phyloP scores from a whole-genome alignment of 2,329 filamentous ascomycete genomes.

The Aspergillus fischeri region DNA sequence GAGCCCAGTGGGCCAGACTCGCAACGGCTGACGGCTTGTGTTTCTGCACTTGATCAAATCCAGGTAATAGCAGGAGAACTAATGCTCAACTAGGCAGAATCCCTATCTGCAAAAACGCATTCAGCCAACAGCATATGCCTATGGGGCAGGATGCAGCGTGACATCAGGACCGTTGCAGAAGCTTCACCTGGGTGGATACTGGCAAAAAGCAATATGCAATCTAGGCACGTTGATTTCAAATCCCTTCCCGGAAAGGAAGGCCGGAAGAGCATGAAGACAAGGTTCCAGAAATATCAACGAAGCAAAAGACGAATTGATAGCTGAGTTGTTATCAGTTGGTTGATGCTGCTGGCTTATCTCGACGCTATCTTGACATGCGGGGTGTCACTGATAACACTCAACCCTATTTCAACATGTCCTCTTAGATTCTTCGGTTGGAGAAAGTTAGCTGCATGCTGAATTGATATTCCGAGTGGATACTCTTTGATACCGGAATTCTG shows the following conservation, averaged over 20 bases:
- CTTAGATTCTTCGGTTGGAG: too few relatives aligned
- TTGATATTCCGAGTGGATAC: background rate
- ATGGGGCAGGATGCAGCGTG: background rate
- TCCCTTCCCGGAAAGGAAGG: slow-evolving; percentile 18
- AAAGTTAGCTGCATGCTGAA: background rate
- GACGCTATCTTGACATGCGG: background rate
- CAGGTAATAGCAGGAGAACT: background rate
- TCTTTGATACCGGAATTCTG: background rate
- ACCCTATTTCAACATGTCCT: background rate
- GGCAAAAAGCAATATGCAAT: background rate
- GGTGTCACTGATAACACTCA: background rate
- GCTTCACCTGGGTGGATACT: background rate
- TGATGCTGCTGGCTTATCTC: background rate
- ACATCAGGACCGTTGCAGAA: background rate
- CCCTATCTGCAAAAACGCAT: background rate
- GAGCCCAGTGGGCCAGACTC: background rate
- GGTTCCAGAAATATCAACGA: slow-evolving; percentile 5
- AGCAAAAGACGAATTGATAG: background rate
- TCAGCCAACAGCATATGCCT: background rate
- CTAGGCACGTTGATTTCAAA: background rate
- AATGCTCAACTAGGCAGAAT: background rate
- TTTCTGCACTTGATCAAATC: background rate
- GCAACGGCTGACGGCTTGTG: background rate
- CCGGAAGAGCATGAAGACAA: slow-evolving; percentile 11
- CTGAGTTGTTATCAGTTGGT: background rate